Conservation (phyloP, 192 early-diverging fungal species). For the Dispira simplex region DNA sequence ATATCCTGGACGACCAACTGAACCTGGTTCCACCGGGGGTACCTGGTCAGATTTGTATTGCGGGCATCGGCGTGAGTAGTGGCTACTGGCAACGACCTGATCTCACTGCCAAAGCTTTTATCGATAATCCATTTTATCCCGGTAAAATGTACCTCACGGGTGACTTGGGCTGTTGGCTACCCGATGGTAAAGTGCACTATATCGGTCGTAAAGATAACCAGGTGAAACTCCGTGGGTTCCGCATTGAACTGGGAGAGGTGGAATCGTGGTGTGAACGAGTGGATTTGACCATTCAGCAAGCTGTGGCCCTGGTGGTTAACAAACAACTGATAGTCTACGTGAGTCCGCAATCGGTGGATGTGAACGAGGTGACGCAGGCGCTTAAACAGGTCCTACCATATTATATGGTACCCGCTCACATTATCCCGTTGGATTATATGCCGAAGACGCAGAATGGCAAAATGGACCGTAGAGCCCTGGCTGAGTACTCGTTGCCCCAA, state of each 20-base stretch:
- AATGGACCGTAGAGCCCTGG: not conserved
- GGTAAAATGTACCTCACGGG: conserved; percentile 22
- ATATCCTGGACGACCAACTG: not conserved
- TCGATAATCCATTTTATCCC: conserved; percentile 20
- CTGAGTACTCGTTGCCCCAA: too few relatives aligned
- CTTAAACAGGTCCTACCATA: not conserved
- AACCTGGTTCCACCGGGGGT: conserved; percentile 12
- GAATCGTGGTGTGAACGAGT: conserved; percentile 4
- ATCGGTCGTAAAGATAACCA: conserved; percentile 21
- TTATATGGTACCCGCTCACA: not conserved
- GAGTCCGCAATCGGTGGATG: conserved; percentile 11
- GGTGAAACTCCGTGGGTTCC: conserved; percentile 24
- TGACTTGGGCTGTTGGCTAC: conserved; percentile 18
- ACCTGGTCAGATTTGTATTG: conserved; percentile 16
- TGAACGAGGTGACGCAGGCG: too few relatives aligned
- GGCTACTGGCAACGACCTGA: conserved; percentile 23
- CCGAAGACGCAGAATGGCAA: not conserved
- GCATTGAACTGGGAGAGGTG: conserved; percentile 22
- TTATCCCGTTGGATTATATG: not conserved
- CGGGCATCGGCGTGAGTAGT: conserved; percentile 14
- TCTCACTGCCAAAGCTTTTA: conserved; percentile 17
- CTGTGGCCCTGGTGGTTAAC: conserved; percentile 13
- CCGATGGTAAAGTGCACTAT: conserved; percentile 17
- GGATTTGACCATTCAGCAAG: conserved; percentile 7
- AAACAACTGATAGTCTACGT: conserved; percentile 19